These are phyloP conservation scores for Solanum clarkiae DNA, from an alignment of 257 asterid species.

Conservation along the genomic window DNA sequence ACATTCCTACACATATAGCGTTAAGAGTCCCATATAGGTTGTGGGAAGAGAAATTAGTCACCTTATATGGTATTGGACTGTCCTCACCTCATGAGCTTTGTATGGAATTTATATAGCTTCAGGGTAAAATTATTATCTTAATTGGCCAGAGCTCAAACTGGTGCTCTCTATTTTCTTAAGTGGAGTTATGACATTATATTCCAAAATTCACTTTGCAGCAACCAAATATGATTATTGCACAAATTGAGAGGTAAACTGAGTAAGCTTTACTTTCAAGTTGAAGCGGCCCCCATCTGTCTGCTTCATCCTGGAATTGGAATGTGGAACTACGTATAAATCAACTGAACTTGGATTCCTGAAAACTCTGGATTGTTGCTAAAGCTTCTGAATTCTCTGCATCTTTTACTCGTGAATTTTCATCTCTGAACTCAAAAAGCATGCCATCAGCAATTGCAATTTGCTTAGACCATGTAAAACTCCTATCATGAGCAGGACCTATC, in stretches of 20 bases:
- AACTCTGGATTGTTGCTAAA: conserved; percentile 32
- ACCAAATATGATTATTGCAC: background rate
- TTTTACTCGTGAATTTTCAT: conserved; percentile 37
- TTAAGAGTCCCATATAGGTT: background rate
- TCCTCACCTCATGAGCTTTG: background rate
- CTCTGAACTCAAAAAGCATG: conserved; percentile 14
- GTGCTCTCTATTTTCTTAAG: background rate
- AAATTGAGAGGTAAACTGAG: background rate
- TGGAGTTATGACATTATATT: background rate
- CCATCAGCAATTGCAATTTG: conserved; percentile 26
- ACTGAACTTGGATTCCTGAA: conserved; percentile 23
- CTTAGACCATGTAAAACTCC: conserved; percentile 51
- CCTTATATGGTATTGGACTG: background rate
- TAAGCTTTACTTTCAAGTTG: background rate
- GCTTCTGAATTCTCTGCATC: conserved; percentile 87
- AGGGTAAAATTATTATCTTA: background rate
- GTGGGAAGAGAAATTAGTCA: background rate
- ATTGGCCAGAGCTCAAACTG: background rate
- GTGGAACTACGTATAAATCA: conserved; percentile 1
- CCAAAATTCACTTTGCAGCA: background rate
- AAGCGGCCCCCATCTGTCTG: background rate
- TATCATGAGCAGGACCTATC: conserved; percentile 44
- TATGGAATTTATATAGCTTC: background rate
- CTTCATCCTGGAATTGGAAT: conserved; percentile 28
- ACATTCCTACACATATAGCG: background rate